These are phyloP conservation scores for Parachaetomium inaequale DNA, from an alignment of 495 filamentous ascomycete species.

Conservation along the genomic window DNA sequence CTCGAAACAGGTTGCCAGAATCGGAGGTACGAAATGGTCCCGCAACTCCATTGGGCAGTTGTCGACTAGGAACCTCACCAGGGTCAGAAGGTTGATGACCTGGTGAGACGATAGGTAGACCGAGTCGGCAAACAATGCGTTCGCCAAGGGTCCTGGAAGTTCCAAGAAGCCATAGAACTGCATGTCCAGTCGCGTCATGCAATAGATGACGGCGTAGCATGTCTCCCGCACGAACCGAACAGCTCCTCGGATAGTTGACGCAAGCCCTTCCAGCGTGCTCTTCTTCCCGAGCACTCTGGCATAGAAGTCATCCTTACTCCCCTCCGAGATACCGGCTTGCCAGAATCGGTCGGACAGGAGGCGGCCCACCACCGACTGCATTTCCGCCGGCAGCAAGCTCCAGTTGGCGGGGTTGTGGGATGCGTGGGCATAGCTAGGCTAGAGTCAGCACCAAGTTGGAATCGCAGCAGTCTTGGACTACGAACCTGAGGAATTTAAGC, in stretches of 20 bases:
- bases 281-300: slow-evolving; percentile 84
- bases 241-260: slow-evolving; percentile 84
- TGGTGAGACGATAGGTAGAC: slow-evolving; percentile 87
- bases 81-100: slow-evolving; percentile 80
- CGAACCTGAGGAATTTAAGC: slow-evolving; percentile 76
- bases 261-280: slow-evolving; percentile 85
- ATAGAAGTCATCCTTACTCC: slow-evolving; percentile 95
- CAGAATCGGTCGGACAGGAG: slow-evolving; percentile 96
- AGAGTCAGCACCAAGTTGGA: slow-evolving; percentile 11
- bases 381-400: slow-evolving; percentile 71
- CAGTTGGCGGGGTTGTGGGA: slow-evolving; percentile 87
- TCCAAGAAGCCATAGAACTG: slow-evolving; percentile 86
- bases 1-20: slow-evolving; percentile 75
- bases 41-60: slow-evolving; percentile 79
- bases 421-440: slow-evolving; percentile 75
- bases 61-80: slow-evolving; percentile 82
- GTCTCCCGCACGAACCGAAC: slow-evolving; percentile 86
- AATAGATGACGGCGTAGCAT: slow-evolving; percentile 88
- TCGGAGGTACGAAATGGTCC: slow-evolving; percentile 77
- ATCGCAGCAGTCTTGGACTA: not conserved
- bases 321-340: slow-evolving; percentile 95
- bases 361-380: slow-evolving; percentile 70
- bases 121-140: slow-evolving; percentile 80
- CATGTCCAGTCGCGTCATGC: slow-evolving; percentile 81
- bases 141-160: slow-evolving; percentile 76